Base-by-base conservation (phyloP, 306 rosid genomes). In the Styphnolobium japonicum region DNA sequence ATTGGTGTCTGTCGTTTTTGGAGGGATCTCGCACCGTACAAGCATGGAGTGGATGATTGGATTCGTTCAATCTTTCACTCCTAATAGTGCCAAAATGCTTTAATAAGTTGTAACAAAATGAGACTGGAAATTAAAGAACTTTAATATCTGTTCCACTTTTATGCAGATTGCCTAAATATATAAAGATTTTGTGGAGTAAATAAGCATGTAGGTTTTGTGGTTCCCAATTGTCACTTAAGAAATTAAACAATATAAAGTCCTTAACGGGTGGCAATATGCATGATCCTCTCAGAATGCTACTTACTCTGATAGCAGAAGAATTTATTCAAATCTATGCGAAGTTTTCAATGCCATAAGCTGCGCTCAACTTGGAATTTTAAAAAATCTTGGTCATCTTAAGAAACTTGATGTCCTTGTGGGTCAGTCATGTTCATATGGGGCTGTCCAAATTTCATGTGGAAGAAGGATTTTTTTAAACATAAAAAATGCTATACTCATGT, bases 1-100 rank as follows among this genome's bases (percentile, higher is more conserved):
- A 88, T 89, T 89, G 84, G 84, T 23, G 74, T 64, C 63, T 85
- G 81, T 87, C 88, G 48, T 78, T 86, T 76, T 39, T 76, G 82
- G 67, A 83, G 71, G 79, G 66, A 73, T 84, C 65, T 69, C 1
- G 15, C 64, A 64, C 42, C 81, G 56, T 22, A 60, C 73, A 85
- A 77, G 83, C 66, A 36, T 61, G 76, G 60, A 72, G 64, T 82
- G 82, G 73, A 79, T 60, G 80, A 60, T 56, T 66, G 61, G 84
- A 70, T 82, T 65, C 58, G 1, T 83, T 79, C 61, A 29, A 72
- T 66, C 37, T 71, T 72, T 69, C 29, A 53, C 43, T 61, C 42
- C 57, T 25, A 75, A 53, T 58, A 34, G 31, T 58, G 52, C 78
- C 74, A 74, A 73, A 82, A 73, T 58, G 53, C 27, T 57, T 78